A percentile compares a stretch with the other conserved stretches of the same genome.
These are phyloP conservation scores for Serendipita sp. DNA, from an alignment of 768 basidiomycete species.

Conservation along the genomic window DNA sequence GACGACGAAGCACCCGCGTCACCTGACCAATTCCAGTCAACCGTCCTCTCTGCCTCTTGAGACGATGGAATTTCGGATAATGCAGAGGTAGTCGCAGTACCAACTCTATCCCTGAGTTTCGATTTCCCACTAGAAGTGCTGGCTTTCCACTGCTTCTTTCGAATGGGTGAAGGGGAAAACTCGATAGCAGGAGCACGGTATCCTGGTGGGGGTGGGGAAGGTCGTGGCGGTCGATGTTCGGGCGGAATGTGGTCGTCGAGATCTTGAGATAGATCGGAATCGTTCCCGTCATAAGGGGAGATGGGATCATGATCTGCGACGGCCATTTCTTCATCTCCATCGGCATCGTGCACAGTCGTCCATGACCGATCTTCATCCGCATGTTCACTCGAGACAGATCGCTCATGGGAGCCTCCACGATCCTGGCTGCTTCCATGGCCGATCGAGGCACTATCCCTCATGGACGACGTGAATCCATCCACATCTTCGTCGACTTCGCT, in stretches of 20 bases:
- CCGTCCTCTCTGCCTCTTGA: too few species aligned
- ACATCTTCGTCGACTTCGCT: conserved; percentile 30
- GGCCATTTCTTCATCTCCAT: background rate
- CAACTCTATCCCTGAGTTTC: background rate
- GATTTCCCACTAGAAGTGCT: background rate
- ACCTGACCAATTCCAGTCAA: too few species aligned
- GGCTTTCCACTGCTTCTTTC: background rate
- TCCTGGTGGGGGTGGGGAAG: background rate
- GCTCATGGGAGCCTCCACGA: conserved; percentile 14
- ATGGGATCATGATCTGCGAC: background rate
- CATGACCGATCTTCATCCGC: too few species aligned
- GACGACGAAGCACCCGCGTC: too few species aligned
- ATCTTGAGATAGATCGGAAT: background rate
- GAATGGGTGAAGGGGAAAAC: background rate
- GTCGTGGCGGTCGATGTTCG: background rate
- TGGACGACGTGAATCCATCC: conserved; percentile 39
- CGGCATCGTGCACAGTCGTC: conserved; percentile 1
- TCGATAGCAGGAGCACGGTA: background rate
- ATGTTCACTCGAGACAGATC: too few species aligned
- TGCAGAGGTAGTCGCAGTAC: too few species aligned
- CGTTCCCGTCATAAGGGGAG: background rate
- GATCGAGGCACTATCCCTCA: conserved; percentile 20
- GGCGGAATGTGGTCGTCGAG: background rate
- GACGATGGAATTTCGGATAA: too few species aligned
- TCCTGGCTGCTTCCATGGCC: conserved; percentile 16